Percentiles rank a stretch among this genome's conserved stretches.
phyloP scores from a whole-genome alignment of 2,329 filamentous ascomycete species.

The Pseudogymnoascus sp. region DNA sequence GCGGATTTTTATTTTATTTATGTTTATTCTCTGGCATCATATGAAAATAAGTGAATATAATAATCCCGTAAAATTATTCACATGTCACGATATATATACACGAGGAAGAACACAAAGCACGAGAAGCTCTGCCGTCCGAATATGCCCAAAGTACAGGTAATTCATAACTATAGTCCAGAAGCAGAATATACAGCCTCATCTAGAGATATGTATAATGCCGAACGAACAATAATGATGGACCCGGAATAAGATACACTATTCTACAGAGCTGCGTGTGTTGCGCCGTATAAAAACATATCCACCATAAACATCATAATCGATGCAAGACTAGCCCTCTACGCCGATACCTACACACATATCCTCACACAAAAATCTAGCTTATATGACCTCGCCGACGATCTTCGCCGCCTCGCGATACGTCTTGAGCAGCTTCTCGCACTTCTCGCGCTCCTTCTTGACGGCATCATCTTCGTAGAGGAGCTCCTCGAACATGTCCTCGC shows the following conservation, averaged over 20 bases:
- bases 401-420: conserved; percentile 97
- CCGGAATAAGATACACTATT: conserved; percentile 6
- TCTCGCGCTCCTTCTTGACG: conserved; percentile 95
- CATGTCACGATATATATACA: conserved; percentile 3
- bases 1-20: neutral
- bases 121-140: neutral
- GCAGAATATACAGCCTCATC: neutral
- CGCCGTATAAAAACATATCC: conserved; percentile 9
- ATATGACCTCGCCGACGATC: conserved; percentile 94
- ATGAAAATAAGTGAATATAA: neutral
- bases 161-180: neutral
- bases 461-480: conserved; percentile 94
- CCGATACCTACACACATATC: conserved; percentile 7
- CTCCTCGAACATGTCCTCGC: conserved; percentile 83
- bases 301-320: neutral
- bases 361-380: conserved; percentile 27
- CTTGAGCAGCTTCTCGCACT: conserved; percentile 90
- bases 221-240: neutral
- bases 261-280: conserved; percentile 6
- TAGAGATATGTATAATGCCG: neutral
- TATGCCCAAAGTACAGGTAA: neutral
- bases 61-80: neutral
- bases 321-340: conserved; percentile 3
- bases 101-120: neutral
- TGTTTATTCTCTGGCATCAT: neutral